Base-by-base conservation (phyloP, 1,284 basidiomycete genomes). In the Sanguinoderma infundibulare region DNA sequence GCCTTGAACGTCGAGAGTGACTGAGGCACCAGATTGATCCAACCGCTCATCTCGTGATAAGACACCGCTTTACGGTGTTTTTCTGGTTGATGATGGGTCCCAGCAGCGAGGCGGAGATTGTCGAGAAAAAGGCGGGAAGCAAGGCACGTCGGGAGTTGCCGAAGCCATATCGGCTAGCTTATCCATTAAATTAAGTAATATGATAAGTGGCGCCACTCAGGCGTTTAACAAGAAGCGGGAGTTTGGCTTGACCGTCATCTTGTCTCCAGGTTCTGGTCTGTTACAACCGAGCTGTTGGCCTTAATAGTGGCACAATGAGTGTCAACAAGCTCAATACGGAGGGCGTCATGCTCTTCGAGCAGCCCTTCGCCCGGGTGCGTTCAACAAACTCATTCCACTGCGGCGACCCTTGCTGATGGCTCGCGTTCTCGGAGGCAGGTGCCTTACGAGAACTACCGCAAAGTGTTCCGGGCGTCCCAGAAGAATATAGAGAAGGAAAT, bases 371-470 rank as follows among this genome's bases (percentile, higher is more conserved):
- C n/a, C 81, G 87, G 67, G 91, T 92, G 57, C 8, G 32, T 26
- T 8, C n/a, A 20, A 3, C 1, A 12, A 17, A 61, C 51, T 50
- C 57, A 10, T 26, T 20, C 60, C 46, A 42, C 40, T 24, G 30
- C 22, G 53, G 20, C 28, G 24, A 55, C 39, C 36, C 61, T 35
- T 59, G 51, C 40, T 60, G 42, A 62, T 55, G 38, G 52, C 14
- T 42, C 39, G n/a, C 17, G 35, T 5, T 12, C 10, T 5, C 14
- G n/a, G 36, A 35, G 42, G n/a, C 65, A 95, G 92, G 90, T 94
- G 30, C 93, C 93, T 17, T 91, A 90, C 73, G 94, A 96, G 78
- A 90, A 90, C 66, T 91, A 94, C 70, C 89, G 92, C 69, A 92
- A 91, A 76, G 83, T 90, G 34, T 94, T 95, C 71, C 86, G 93